Percentiles rank a stretch among this genome's conserved stretches.
phyloP scores from a whole-genome alignment of 2,329 filamentous ascomycete species.

The Laburnicola sp. region DNA sequence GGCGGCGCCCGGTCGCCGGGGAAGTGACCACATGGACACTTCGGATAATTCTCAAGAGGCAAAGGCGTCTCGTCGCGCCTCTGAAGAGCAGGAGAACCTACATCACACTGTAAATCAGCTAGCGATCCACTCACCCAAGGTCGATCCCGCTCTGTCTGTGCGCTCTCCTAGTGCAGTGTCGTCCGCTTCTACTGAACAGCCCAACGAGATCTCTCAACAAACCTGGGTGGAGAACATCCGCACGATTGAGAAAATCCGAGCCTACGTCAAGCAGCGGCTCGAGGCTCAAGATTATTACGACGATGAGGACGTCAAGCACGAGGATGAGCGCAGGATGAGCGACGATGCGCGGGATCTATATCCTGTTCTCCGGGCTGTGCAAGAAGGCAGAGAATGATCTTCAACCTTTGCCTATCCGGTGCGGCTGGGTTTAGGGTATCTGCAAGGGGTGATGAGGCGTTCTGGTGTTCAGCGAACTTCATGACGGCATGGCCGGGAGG shows the following conservation, averaged over 20 bases:
- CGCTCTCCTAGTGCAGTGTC: slow-evolving; percentile 46
- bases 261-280: slow-evolving; percentile 60
- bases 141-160: slow-evolving; percentile 43
- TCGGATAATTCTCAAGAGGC: slow-evolving; percentile 42
- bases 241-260: slow-evolving; percentile 62
- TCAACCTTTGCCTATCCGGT: not conserved
- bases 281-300: slow-evolving; percentile 55
- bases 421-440: not conserved
- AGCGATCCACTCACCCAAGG: slow-evolving; percentile 45
- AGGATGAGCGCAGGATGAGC: slow-evolving; percentile 36
- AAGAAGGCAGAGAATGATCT: slow-evolving; percentile 40
- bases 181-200: slow-evolving; percentile 39
- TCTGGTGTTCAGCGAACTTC: not conserved
- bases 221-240: slow-evolving; percentile 67
- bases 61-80: slow-evolving; percentile 37
- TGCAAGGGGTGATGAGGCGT: not conserved
- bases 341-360: slow-evolving; percentile 47
- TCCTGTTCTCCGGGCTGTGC: slow-evolving; percentile 46
- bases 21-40: slow-evolving; percentile 46
- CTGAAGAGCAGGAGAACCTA: slow-evolving; percentile 42
- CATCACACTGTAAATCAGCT: slow-evolving; percentile 46
- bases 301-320: slow-evolving; percentile 30
- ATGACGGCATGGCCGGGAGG: not conserved
- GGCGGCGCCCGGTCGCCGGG: slow-evolving; percentile 41
- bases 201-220: slow-evolving; percentile 48